phyloP scores from a whole-genome alignment of 139 green algal genomes.

The Eudorina sp. region DNA sequence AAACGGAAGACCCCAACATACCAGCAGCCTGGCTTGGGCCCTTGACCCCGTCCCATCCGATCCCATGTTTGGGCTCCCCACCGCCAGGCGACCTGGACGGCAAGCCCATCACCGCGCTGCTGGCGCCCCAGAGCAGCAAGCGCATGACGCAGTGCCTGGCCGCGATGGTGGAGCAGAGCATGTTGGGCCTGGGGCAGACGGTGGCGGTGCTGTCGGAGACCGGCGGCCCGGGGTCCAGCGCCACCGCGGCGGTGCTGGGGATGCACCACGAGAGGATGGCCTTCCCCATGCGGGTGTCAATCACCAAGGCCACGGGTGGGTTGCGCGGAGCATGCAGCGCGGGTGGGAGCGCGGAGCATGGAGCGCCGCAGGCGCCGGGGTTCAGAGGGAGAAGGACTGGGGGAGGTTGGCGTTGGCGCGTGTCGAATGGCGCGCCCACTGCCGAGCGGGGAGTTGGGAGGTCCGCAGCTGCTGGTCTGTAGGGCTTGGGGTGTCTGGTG shows the following conservation, averaged over 20 bases:
- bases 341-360: no score
- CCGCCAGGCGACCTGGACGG: constrained; percentile 40
- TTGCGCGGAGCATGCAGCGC: no score
- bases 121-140: not conserved
- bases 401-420: no score
- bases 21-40: no score
- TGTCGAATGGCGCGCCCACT: no score
- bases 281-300: not conserved
- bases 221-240: not conserved
- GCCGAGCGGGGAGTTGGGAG: no score
- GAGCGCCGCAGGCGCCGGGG: no score
- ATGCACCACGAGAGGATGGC: constrained; percentile 43
- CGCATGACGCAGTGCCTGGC: constrained; percentile 1
- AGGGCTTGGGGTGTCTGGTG: no score
- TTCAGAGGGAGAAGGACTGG: no score
- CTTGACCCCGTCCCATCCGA: not conserved
- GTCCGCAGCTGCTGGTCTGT: no score
- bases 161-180: constrained; percentile 15
- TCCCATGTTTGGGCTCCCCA: not conserved
- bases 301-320: constrained; percentile 25
- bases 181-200: not conserved
- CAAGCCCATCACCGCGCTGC: constrained; percentile 26
- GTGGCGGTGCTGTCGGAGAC: not conserved
- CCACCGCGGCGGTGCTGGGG: not conserved
- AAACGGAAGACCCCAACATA: no score